These are phyloP conservation scores for Anthoceros angustus DNA, from an alignment of 225 moss, liverwort and hornwort species.

Conservation along the genomic window DNA sequence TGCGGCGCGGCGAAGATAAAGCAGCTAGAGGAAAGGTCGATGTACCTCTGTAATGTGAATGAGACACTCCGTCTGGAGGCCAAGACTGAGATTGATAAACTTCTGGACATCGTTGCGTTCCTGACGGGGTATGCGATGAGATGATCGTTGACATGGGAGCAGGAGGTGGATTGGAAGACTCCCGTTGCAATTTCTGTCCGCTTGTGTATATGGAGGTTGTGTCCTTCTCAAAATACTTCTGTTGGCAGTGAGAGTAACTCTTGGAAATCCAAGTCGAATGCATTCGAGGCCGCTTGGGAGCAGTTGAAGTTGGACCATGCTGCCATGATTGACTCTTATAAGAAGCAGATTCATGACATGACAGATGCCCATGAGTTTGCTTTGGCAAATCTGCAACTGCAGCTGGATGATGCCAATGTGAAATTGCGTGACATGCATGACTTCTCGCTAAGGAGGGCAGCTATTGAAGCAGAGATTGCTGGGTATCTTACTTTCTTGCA, in stretches of 20 bases:
- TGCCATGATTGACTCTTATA: conserved; percentile 20
- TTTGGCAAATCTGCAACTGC: conserved; percentile 45
- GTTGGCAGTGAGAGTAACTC: conserved; percentile 4
- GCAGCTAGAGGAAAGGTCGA: neutral
- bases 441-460: conserved; percentile 36
- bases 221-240: neutral
- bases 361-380: conserved; percentile 44
- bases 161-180: too few relatives aligned
- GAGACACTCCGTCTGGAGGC: neutral
- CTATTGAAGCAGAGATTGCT: conserved; percentile 51
- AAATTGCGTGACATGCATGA: conserved; percentile 63
- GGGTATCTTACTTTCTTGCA: conserved; percentile 26
- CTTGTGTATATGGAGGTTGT: too few relatives aligned
- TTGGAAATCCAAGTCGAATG: conserved; percentile 8
- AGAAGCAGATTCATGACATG: conserved; percentile 42
- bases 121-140: neutral
- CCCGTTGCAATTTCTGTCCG: too few relatives aligned
- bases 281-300: conserved; percentile 27
- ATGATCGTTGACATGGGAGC: too few relatives aligned
- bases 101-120: neutral
- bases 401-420: conserved; percentile 52
- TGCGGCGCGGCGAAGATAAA: neutral
- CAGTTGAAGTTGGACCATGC: conserved; percentile 26
- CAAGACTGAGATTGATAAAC: conserved; percentile 4
- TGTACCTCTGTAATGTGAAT: neutral